Conservation (phyloP, 768 basidiomycete species). For the Dentipellis sp. region DNA sequence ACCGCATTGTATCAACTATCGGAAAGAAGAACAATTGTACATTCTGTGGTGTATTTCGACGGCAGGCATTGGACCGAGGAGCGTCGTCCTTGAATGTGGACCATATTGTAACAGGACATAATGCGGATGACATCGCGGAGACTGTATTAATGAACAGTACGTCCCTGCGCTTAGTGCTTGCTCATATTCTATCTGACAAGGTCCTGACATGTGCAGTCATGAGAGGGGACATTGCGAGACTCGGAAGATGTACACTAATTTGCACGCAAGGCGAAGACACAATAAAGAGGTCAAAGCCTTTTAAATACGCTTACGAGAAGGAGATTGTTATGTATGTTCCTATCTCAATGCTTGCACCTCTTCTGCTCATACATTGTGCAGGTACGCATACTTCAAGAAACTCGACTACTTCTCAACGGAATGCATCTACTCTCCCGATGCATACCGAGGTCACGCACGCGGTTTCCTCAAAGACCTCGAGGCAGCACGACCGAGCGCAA, state of each 20-base stretch:
- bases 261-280: slow-evolving; percentile 96
- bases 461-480: slow-evolving; percentile 94
- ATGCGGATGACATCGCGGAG: slow-evolving; percentile 98
- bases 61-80: slow-evolving; percentile 94
- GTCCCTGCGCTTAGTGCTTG: slow-evolving; percentile 21
- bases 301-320: slow-evolving; percentile 99
- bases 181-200: slow-evolving; percentile 2
- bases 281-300: slow-evolving; percentile 96
- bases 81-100: slow-evolving; percentile 84
- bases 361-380: slow-evolving; percentile 20
- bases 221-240: slow-evolving; percentile 92
- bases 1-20: slow-evolving; percentile 86
- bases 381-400: slow-evolving; percentile 99
- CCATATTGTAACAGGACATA: slow-evolving; percentile 98
- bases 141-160: slow-evolving; percentile 97
- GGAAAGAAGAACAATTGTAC: slow-evolving; percentile 99
- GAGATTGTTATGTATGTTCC: slow-evolving; percentile 90
- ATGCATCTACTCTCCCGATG: slow-evolving; percentile 98
- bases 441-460: slow-evolving; percentile 94
- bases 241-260: slow-evolving; percentile 89
- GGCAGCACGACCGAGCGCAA: slow-evolving; percentile 86
- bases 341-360: background rate
- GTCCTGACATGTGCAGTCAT: slow-evolving; percentile 51
- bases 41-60: slow-evolving; percentile 95
- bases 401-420: slow-evolving; percentile 99